Evolutionary conservation across 257 asterid genomes (phyloP).

Genomic region (Salvia splendens): DNA sequence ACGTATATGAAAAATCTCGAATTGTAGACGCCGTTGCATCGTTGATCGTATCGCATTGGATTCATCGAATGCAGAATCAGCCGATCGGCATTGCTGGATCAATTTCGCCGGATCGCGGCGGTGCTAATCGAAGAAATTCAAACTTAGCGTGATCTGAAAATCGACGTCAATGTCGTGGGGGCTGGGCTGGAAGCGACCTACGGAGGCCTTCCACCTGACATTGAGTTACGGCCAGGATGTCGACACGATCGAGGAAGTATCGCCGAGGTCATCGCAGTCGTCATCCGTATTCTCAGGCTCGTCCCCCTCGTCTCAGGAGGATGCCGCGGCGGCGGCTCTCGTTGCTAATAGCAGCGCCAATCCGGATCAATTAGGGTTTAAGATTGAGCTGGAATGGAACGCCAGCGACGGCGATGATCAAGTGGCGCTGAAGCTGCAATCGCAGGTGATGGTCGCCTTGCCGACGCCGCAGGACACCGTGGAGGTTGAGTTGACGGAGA

Average conservation of each 20-base stretch:
- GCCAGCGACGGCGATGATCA: constrained; percentile 95
- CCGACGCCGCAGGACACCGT: constrained; percentile 86
- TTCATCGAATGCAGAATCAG: constrained; percentile 32
- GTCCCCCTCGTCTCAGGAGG: constrained; percentile 50
- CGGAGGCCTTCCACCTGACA: constrained; percentile 86
- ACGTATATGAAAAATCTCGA: background rate
- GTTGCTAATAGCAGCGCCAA: background rate
- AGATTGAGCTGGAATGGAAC: constrained; percentile 91
- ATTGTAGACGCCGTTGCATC: background rate
- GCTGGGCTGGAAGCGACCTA: constrained; percentile 89
- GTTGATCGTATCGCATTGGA: constrained; percentile 16
- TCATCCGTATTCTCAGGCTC: constrained; percentile 50
- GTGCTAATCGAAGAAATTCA: constrained; percentile 14
- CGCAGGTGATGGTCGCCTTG: constrained; percentile 97
- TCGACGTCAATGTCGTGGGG: constrained; percentile 94
- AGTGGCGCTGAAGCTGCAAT: constrained; percentile 79
- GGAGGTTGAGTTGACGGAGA: constrained; percentile 62
- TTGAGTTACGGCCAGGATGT: constrained; percentile 79
- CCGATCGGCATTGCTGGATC: constrained; percentile 31
- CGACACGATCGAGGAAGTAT: constrained; percentile 64
- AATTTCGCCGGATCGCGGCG: constrained; percentile 31
- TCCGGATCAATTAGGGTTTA: constrained; percentile 52
- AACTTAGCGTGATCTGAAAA: background rate
- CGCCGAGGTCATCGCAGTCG: constrained; percentile 65
- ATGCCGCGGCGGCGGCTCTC: background rate